Conservation (phyloP, 352 stramenopile genomes). For the Pythium apleroticum region DNA sequence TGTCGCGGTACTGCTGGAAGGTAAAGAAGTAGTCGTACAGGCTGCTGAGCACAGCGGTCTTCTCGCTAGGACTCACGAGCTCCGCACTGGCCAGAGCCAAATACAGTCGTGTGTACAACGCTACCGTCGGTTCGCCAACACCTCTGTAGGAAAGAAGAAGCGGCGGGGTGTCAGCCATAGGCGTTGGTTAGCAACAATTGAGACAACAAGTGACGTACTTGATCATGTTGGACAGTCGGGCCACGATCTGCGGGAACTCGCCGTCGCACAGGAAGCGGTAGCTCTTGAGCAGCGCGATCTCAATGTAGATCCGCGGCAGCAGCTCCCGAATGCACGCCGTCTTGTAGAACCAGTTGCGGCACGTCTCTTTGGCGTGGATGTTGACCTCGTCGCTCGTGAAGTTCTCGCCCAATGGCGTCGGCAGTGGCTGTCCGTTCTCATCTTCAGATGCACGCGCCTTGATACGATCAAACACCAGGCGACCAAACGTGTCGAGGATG, state of each 20-base stretch:
- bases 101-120: slow-evolving; percentile 85
- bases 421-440: slow-evolving; percentile 54
- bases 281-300: slow-evolving; percentile 85
- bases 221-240: slow-evolving; percentile 84
- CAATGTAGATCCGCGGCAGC: slow-evolving; percentile 89
- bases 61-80: slow-evolving; percentile 43
- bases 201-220: slow-evolving; percentile 73
- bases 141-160: slow-evolving; percentile 41
- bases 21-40: slow-evolving; percentile 90
- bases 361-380: slow-evolving; percentile 89
- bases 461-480: slow-evolving; percentile 87
- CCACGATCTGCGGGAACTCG: slow-evolving; percentile 87
- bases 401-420: slow-evolving; percentile 48
- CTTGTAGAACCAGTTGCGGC: slow-evolving; percentile 95
- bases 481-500: slow-evolving; percentile 85
- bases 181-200: too few species aligned
- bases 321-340: slow-evolving; percentile 92
- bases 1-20: slow-evolving; percentile 66
- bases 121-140: slow-evolving; percentile 86
- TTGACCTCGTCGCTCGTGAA: slow-evolving; percentile 85
- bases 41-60: slow-evolving; percentile 60
- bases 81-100: slow-evolving; percentile 70
- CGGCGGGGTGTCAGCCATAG: too few species aligned
- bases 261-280: slow-evolving; percentile 90
- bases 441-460: slow-evolving; percentile 58